Percentiles rank a stretch among this genome's conserved stretches.
Conservation (phyloP, 2,329 filamentous ascomycete species). For the Cryphonectria radicalis region DNA sequence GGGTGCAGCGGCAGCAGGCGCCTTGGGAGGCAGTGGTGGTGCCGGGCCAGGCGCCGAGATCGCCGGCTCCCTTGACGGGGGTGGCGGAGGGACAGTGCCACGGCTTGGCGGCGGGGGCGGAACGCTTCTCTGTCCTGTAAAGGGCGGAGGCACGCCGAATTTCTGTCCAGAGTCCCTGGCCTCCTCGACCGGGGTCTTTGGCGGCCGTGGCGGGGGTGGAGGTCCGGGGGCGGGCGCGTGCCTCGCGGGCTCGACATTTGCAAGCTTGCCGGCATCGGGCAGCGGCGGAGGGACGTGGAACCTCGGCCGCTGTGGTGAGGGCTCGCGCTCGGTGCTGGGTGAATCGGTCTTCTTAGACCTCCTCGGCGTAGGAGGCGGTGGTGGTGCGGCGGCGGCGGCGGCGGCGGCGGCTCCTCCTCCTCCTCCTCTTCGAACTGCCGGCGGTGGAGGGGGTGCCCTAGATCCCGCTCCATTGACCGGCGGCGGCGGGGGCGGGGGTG, state of each 20-base stretch:
- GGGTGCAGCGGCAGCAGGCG: constrained; percentile 49
- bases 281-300: constrained; percentile 89
- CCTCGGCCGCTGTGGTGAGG: constrained; percentile 70
- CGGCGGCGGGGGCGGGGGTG: constrained; percentile 38
- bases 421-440: constrained; percentile 40
- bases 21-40: constrained; percentile 54
- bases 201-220: constrained; percentile 69
- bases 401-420: constrained; percentile 36
- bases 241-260: constrained; percentile 56
- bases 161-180: constrained; percentile 58
- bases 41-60: constrained; percentile 40
- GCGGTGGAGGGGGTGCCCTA: constrained; percentile 49
- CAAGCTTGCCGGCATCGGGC: constrained; percentile 87
- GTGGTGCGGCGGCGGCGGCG: constrained; percentile 44
- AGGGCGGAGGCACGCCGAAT: constrained; percentile 81
- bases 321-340: constrained; percentile 45
- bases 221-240: constrained; percentile 59
- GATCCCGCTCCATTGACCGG: constrained; percentile 43
- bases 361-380: constrained; percentile 63
- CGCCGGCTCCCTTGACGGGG: constrained; percentile 51
- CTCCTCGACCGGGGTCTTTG: constrained; percentile 74
- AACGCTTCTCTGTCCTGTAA: constrained; percentile 67
- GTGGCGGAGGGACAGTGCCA: constrained; percentile 73
- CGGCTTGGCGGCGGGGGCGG: constrained; percentile 78
- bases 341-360: constrained; percentile 59